These are phyloP conservation scores for Chlorella sp. DNA, from an alignment of 139 green algal genomes.

Conservation along the genomic window DNA sequence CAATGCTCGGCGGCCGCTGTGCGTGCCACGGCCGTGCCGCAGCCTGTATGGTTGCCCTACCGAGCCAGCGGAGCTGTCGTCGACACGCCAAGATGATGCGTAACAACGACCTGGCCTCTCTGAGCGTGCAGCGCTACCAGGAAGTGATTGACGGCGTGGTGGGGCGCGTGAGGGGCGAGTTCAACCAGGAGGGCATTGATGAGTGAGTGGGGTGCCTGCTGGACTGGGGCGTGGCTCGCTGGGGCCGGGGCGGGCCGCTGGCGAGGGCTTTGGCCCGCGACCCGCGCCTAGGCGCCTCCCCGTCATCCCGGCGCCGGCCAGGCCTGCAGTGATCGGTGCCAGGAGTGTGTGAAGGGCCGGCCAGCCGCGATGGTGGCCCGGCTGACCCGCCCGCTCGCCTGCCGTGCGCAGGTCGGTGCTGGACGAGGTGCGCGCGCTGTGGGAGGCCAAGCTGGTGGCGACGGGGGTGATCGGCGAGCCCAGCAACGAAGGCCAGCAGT, in stretches of 20 bases:
- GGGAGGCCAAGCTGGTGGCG: conserved; percentile 64
- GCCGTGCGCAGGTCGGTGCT: conserved; percentile 61
- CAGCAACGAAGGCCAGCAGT: conserved; percentile 27
- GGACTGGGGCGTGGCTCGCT: background rate
- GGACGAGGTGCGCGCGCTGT: conserved; percentile 61
- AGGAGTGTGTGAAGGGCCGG: too few species aligned
- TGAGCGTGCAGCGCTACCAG: conserved; percentile 34
- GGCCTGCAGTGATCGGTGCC: too few species aligned
- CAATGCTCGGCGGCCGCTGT: too few species aligned
- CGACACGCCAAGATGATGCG: too few species aligned
- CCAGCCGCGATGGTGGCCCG: background rate
- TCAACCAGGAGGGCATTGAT: conserved; percentile 77
- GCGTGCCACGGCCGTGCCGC: too few species aligned
- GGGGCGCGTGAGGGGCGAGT: conserved; percentile 69
- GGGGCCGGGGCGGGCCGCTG: background rate
- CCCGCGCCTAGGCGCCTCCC: background rate
- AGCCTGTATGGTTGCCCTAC: too few species aligned
- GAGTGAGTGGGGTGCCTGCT: conserved; percentile 59
- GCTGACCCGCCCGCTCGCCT: background rate
- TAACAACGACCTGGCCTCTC: background rate
- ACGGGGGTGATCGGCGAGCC: conserved; percentile 55
- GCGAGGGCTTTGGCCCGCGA: background rate
- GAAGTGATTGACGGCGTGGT: conserved; percentile 77
- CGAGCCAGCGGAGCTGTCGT: too few species aligned
- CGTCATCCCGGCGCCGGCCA: background rate